Evolutionary conservation across 73 alveolate genomes (phyloP), one percentile per base, ranked within the genome.

Genomic region (Halteria grandinella): DNA sequence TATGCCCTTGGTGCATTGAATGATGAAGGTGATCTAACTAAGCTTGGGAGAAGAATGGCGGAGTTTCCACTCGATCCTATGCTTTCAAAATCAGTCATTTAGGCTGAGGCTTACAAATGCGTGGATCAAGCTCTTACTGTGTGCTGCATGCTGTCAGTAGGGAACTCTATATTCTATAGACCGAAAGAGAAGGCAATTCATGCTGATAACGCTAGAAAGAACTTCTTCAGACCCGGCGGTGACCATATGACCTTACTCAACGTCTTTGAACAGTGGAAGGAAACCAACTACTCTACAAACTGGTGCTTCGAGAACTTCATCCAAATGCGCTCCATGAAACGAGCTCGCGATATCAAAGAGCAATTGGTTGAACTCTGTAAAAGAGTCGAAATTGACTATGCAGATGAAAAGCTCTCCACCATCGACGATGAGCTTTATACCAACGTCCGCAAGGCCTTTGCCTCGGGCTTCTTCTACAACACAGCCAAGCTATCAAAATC

Each of bases 1-100:
- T 98, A 98, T 66, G 99, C 99, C 12, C 78, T 98, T 39, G 99
- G 99, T 14, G 99, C 99, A n/a, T 74, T 98, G 49, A 98, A 98
- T 85, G 98, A 97, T 75, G 98, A 98, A 81, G 99, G 99, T 11
- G 98, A 94, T 20, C 89, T 98, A 18, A 98, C 99, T 0, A 97
- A 98, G 85, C 79, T 96, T 23, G 99, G 99, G 25, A 75, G 99
- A 49, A 93, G 98, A 64, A 98, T 98, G 99, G 99, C 99, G 37
- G 99, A 97, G 91, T 98, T 97, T 69, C 99, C 99, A 17, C 75
- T 98, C 45, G 99, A 97, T 59, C 99, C 99, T 23, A 91, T 91
- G 93, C 92, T 91, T 27, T 88, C 98, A 6, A 96, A 94, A 89
- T 73, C 92, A 63, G 52, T 96, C 27, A 66, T 95, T 36, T 74